These are phyloP conservation scores for Leptographium radiaticola DNA, from an alignment of 2,329 filamentous ascomycete genomes.

Conservation along the genomic window DNA sequence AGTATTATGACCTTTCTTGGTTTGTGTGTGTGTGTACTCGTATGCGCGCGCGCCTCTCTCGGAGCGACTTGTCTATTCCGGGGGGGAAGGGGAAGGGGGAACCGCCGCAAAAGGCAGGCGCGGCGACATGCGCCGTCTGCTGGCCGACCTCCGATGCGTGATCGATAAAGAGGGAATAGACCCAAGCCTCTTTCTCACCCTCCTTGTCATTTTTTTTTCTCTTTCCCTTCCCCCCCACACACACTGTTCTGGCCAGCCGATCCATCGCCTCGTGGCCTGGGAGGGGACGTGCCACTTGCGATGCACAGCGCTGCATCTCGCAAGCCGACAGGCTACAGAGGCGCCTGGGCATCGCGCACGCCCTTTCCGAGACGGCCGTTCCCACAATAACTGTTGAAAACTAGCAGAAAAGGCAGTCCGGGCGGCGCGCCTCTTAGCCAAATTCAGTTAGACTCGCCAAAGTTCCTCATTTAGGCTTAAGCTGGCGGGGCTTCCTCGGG, in stretches of 20 bases:
- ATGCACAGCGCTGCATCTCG: background rate
- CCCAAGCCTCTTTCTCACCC: no score
- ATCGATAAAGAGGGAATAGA: no score
- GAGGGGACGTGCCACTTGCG: background rate
- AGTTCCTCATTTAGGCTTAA: background rate
- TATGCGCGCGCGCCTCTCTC: no score
- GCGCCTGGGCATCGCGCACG: background rate
- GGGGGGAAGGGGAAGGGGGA: no score
- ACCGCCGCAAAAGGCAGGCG: no score
- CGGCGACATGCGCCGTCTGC: no score
- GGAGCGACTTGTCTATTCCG: no score
- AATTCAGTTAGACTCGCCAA: slow-evolving; percentile 2
- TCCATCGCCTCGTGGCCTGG: background rate
- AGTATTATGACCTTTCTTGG: background rate
- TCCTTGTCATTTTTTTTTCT: no score
- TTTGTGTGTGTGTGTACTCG: no score
- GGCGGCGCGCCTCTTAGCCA: background rate
- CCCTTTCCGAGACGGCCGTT: background rate
- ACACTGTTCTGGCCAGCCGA: no score
- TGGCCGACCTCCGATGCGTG: no score
- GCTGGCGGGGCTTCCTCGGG: background rate
- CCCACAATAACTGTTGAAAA: slow-evolving; percentile 3
- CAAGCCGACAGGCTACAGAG: background rate
- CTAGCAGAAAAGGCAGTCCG: background rate
- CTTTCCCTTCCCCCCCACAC: no score